A percentile compares a stretch with the other conserved stretches of the same genome.
Conservation (phyloP, 352 stramenopile genomes). For the Phytopythium mirpurense region DNA sequence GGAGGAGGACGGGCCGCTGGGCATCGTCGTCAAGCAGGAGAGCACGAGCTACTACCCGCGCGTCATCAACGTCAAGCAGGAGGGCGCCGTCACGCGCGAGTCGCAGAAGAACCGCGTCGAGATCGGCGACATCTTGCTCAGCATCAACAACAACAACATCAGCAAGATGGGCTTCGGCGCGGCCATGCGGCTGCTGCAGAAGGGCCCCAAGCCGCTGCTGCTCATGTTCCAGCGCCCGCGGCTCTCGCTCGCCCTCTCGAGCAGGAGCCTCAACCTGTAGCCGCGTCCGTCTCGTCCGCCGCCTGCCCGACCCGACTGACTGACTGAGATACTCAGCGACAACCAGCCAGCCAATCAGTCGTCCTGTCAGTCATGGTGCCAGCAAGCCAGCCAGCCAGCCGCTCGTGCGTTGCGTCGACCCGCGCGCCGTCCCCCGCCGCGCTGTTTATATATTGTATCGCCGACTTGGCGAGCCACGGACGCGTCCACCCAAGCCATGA, state of each 20-base stretch:
- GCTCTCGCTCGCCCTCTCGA: constrained; percentile 24
- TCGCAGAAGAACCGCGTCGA: constrained; percentile 84
- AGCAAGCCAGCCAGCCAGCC: no score
- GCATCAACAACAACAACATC: constrained; percentile 91
- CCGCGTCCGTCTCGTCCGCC: no score
- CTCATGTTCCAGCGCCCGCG: constrained; percentile 83
- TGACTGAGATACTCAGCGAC: not conserved
- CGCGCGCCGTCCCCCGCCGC: not conserved
- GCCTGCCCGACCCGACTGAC: no score
- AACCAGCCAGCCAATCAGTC: no score
- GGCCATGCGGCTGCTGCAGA: constrained; percentile 83
- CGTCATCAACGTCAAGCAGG: constrained; percentile 87
- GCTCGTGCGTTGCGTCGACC: not conserved
- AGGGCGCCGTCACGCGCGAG: constrained; percentile 71
- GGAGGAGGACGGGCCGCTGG: constrained; percentile 78
- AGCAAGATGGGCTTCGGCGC: constrained; percentile 86
- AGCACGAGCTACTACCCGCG: constrained; percentile 83
- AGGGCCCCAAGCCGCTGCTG: constrained; percentile 79
- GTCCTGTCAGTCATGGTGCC: no score
- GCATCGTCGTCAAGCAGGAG: constrained; percentile 85
- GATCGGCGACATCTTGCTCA: constrained; percentile 75
- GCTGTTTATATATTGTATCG: constrained; percentile 6
- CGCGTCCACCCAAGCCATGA: no score
- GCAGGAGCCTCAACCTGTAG: constrained; percentile 33
- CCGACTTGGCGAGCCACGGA: not conserved